These are phyloP conservation scores for Logfia minima DNA, from an alignment of 129 eudicot genomes.

Conservation along the genomic window DNA sequence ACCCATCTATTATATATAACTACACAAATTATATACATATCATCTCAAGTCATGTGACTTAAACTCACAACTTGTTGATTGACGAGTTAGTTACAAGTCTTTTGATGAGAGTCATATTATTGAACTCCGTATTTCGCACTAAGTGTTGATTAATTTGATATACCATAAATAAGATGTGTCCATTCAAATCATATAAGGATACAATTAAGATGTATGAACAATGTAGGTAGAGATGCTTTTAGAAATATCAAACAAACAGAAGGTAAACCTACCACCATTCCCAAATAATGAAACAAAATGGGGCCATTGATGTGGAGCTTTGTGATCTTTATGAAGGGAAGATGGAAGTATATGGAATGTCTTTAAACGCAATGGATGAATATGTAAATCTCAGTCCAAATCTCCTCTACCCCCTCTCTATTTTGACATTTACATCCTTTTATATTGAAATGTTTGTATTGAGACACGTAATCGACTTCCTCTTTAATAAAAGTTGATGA, in stretches of 20 bases:
- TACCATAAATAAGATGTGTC: neutral
- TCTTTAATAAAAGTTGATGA: constrained; percentile 14
- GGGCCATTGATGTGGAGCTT: constrained; percentile 32
- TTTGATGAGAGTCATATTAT: no score
- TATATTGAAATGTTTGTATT: neutral
- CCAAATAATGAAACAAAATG: constrained; percentile 26
- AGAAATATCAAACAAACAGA: constrained; percentile 23
- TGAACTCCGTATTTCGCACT: no score
- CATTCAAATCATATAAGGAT: neutral
- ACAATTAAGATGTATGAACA: neutral
- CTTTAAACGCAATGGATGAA: constrained; percentile 25
- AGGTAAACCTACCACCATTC: constrained; percentile 20
- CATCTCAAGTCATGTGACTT: no score
- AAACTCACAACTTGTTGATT: no score
- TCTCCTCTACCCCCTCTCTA: constrained; percentile 14
- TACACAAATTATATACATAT: no score
- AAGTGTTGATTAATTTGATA: no score
- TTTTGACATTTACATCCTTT: constrained; percentile 28
- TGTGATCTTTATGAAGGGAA: constrained; percentile 23
- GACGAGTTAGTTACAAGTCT: no score
- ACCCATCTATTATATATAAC: no score
- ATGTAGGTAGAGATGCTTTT: constrained; percentile 15
- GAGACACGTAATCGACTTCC: neutral
- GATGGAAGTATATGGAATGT: constrained; percentile 31
- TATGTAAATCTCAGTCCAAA: constrained; percentile 29